A percentile compares a stretch with the other conserved stretches of the same genome.
Conservation (phyloP, 768 basidiomycete species). For the Termitomyces sp. region DNA sequence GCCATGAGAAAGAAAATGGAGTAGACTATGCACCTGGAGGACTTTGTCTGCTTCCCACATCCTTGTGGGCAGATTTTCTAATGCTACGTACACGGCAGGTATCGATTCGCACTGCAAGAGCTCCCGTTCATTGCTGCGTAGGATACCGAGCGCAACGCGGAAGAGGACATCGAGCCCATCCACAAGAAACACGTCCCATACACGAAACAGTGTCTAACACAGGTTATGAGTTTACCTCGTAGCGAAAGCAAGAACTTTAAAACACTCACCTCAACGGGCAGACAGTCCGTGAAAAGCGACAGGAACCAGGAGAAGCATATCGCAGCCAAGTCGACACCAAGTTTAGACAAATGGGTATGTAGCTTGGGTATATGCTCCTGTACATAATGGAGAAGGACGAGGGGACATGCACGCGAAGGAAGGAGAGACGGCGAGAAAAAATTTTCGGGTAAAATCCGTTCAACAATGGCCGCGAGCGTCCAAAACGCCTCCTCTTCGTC, state of each 20-base stretch:
- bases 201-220: slow-evolving; percentile 79
- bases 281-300: slow-evolving; percentile 91
- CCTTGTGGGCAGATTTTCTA: slow-evolving; percentile 85
- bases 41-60: slow-evolving; percentile 94
- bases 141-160: slow-evolving; percentile 82
- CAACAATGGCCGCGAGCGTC: slow-evolving; percentile 86
- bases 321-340: slow-evolving; percentile 87
- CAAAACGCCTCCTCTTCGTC: slow-evolving; percentile 98
- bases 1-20: not conserved
- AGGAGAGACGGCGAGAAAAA: slow-evolving; percentile 93
- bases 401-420: slow-evolving; percentile 89
- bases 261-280: slow-evolving; percentile 80
- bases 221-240: not conserved
- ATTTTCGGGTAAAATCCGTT: slow-evolving; percentile 81
- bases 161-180: slow-evolving; percentile 91
- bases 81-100: slow-evolving; percentile 81
- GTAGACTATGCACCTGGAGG: slow-evolving; percentile 57
- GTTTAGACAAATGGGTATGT: slow-evolving; percentile 63
- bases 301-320: slow-evolving; percentile 99
- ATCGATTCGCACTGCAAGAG: slow-evolving; percentile 80
- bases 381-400: slow-evolving; percentile 86
- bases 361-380: slow-evolving; percentile 72
- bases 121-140: slow-evolving; percentile 79
- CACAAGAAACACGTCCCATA: slow-evolving; percentile 95
- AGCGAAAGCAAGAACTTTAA: not conserved